A percentile compares a stretch with the other conserved stretches of the same genome.
Conservation (phyloP, 1,139 yeast genomes). For the Kurtzmaniella quercitrusa region DNA sequence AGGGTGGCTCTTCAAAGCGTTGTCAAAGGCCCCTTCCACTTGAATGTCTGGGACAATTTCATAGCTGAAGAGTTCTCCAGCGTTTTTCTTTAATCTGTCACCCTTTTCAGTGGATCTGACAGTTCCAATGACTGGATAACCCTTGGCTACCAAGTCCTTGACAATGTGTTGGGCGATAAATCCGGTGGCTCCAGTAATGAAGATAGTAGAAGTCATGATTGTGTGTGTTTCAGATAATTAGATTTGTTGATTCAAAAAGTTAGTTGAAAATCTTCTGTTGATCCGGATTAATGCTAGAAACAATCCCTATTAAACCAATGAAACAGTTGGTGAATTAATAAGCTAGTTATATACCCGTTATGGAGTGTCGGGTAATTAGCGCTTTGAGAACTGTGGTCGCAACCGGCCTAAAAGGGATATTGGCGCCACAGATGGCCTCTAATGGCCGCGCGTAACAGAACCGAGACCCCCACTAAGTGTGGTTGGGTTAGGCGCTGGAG, state of each 20-base stretch:
- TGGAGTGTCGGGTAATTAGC: background rate
- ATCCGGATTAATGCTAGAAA: too few relatives aligned
- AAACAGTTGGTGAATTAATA: background rate
- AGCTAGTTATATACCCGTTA: background rate
- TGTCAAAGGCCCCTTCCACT: conserved; percentile 29
- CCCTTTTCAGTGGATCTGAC: conserved; percentile 57
- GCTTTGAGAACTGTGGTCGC: background rate
- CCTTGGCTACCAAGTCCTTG: conserved; percentile 12
- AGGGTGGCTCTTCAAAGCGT: conserved; percentile 23
- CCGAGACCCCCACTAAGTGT: too few relatives aligned
- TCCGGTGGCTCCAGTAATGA: conserved; percentile 59
- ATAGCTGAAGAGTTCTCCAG: conserved; percentile 25
- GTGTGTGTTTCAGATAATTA: too few relatives aligned
- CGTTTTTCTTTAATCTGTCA: conserved; percentile 28
- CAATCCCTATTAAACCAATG: too few relatives aligned
- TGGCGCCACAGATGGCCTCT: background rate
- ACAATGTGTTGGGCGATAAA: conserved; percentile 53
- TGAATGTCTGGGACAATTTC: conserved; percentile 34
- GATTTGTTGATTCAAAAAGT: too few relatives aligned
- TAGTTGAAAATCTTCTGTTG: too few relatives aligned
- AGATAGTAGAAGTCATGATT: conserved; percentile 17
- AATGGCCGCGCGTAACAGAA: too few relatives aligned
- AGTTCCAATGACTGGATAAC: conserved; percentile 41
- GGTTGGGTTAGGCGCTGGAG: too few relatives aligned
- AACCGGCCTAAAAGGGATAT: background rate